Conservation (phyloP, 2,329 filamentous ascomycete genomes). For the Exserohilum turcica region DNA sequence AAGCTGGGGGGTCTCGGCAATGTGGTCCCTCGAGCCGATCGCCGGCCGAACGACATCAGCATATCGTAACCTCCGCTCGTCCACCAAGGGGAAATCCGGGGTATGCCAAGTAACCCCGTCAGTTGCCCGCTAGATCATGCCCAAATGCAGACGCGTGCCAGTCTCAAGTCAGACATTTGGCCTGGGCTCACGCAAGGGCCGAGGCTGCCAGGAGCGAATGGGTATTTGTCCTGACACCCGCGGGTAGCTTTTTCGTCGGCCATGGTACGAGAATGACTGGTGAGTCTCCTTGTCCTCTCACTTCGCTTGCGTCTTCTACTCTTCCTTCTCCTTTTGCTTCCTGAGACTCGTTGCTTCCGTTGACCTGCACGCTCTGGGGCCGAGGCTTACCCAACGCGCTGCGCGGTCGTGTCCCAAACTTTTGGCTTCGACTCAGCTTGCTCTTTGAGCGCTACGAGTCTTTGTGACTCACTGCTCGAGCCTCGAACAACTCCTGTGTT, state of each 20-base stretch:
- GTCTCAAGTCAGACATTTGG: slow-evolving; percentile 17
- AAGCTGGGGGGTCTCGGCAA: slow-evolving; percentile 15
- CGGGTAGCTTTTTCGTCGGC: slow-evolving; percentile 29
- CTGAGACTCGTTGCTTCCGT: slow-evolving; percentile 14
- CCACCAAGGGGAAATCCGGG: slow-evolving; percentile 41
- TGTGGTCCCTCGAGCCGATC: slow-evolving; percentile 33
- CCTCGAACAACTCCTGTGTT: not conserved
- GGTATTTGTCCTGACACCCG: slow-evolving; percentile 38
- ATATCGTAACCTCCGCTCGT: slow-evolving; percentile 41
- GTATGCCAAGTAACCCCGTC: slow-evolving; percentile 17
- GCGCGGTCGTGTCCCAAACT: not conserved
- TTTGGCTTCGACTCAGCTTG: not conserved
- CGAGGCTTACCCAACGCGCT: not conserved
- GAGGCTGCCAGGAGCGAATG: slow-evolving; percentile 40
- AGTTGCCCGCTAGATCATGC: slow-evolving; percentile 8
- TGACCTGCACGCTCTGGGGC: slow-evolving; percentile 17
- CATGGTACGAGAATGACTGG: slow-evolving; percentile 28
- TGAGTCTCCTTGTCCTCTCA: slow-evolving; percentile 16
- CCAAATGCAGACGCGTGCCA: slow-evolving; percentile 26
- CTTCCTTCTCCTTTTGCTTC: slow-evolving; percentile 11
- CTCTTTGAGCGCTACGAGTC: not conserved
- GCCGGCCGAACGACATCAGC: slow-evolving; percentile 34
- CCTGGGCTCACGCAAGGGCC: slow-evolving; percentile 40
- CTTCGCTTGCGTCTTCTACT: slow-evolving; percentile 11
- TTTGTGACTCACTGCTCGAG: not conserved